Evolutionary conservation across 495 filamentous ascomycete species (phyloP), one percentile per base, ranked within the genome.

Genomic region (Penicillium lagena): DNA sequence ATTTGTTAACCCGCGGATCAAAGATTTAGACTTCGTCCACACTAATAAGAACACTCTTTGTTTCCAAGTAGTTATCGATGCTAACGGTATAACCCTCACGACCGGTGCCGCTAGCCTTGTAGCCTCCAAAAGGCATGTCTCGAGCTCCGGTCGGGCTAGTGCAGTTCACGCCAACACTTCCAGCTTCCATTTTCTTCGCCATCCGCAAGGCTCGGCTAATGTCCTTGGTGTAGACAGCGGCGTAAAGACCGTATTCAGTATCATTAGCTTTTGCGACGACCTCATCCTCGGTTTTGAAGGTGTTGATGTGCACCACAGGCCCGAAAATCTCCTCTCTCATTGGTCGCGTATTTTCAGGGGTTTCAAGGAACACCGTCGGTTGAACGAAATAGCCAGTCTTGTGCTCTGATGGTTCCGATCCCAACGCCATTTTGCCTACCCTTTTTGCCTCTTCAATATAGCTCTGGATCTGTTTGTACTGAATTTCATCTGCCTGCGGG

Each of bases 321-420:
- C 91, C 91, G 69, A 97, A 97, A 69, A 97, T 96, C 74, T 97
- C 91, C 73, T 97, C 91, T 72, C 91, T 82, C 79, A 90, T 86
- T 66, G 96, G 96, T 83, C 94, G 95, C 90, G 96, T 96, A 65
- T 95, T 78, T 46, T 78, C 66, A 36, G 73, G 82, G 45, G 96
- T 90, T 64, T 91, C 81, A 64, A 82, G 85, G 82, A 97, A 96
- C 66, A 97, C 89, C 55, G 91, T 97, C 22, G 91, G 91, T 78
- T 96, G 78, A 70, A 97, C 96, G 77, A 95, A 97, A 81, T 89
- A 97, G 54, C 91, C 91, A 68, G 90, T 82, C 46, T 81, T 22
- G 22, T 75, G 53, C 93, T 94, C 64, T 87, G 85, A 56, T 93
- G 90, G 59, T 83, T 83, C 62, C 93, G 94, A 66, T 94, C 93